Conservation (phyloP, 2,329 filamentous ascomycete genomes). For the Talaromyces islandicus region DNA sequence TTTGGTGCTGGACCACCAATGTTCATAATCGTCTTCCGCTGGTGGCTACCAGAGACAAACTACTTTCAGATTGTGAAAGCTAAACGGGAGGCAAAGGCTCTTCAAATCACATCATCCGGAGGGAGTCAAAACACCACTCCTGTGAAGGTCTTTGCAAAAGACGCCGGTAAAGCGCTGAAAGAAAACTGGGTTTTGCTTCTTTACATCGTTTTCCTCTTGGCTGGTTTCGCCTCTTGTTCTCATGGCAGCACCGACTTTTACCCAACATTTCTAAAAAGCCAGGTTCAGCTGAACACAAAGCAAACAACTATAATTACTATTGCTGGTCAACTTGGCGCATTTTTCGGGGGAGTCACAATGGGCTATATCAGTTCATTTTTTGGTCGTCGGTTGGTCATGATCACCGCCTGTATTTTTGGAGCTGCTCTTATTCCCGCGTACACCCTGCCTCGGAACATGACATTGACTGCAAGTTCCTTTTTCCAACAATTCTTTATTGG, state of each 20-base stretch:
- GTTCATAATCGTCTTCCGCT: slow-evolving; percentile 60
- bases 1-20: slow-evolving; percentile 32
- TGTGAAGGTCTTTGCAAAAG: slow-evolving; percentile 14
- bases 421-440: slow-evolving; percentile 31
- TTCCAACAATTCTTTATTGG: slow-evolving; percentile 34
- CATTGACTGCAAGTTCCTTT: slow-evolving; percentile 28
- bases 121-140: not conserved
- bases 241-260: slow-evolving; percentile 37
- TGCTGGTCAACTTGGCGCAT: slow-evolving; percentile 28
- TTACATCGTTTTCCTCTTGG: slow-evolving; percentile 31
- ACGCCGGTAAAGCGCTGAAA: slow-evolving; percentile 17
- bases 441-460: slow-evolving; percentile 23
- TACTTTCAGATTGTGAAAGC: slow-evolving; percentile 46
- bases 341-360: slow-evolving; percentile 27
- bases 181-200: slow-evolving; percentile 31
- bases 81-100: slow-evolving; percentile 14
- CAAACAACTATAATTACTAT: slow-evolving; percentile 30
- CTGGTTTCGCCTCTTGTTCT: slow-evolving; percentile 29
- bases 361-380: slow-evolving; percentile 32
- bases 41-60: slow-evolving; percentile 68
- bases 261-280: slow-evolving; percentile 34
- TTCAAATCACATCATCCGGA: slow-evolving; percentile 1
- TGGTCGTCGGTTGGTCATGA: slow-evolving; percentile 31
- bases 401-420: slow-evolving; percentile 26
- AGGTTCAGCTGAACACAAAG: slow-evolving; percentile 23